Conservation (phyloP, 192 early-diverging fungal genomes). For the Rhizoclosmatium sp. region DNA sequence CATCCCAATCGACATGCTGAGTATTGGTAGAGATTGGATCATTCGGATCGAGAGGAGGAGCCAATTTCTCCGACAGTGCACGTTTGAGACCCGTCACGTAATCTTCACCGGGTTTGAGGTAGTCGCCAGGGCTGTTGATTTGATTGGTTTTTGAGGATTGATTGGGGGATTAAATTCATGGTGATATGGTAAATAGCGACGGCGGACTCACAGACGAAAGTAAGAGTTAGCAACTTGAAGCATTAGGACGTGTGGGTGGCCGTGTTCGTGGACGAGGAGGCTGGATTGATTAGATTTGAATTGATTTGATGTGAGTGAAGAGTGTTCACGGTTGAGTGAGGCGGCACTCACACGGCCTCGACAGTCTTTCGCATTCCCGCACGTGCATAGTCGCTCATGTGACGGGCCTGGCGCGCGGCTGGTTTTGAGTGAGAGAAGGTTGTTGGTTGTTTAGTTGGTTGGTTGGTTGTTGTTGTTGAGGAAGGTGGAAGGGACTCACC, state of each 20-base stretch:
- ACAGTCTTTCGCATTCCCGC: conserved; percentile 75
- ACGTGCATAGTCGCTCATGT: conserved; percentile 70
- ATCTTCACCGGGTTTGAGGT: conserved; percentile 76
- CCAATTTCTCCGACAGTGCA: conserved; percentile 66
- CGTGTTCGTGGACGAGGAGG: conserved; percentile 79
- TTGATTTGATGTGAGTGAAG: conserved; percentile 80
- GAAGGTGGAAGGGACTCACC: no score
- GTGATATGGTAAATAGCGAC: neutral
- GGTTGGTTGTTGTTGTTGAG: no score
- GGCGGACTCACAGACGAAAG: conserved; percentile 72
- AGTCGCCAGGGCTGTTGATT: conserved; percentile 69
- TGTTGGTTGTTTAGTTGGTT: no score
- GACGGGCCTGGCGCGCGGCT: conserved; percentile 64
- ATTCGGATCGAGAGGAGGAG: conserved; percentile 37
- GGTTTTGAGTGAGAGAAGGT: no score
- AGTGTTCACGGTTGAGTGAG: conserved; percentile 78
- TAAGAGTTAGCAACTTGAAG: conserved; percentile 76
- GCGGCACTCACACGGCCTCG: conserved; percentile 58
- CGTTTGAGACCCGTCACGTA: conserved; percentile 74
- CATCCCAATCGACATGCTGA: conserved; percentile 67
- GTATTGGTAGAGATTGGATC: conserved; percentile 16
- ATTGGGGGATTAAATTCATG: neutral
- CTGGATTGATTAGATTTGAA: conserved; percentile 58
- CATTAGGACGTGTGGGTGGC: conserved; percentile 82
- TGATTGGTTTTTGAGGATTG: neutral